Percentiles rank a stretch among this genome's conserved stretches.
phyloP scores from a whole-genome alignment of 352 stramenopile genomes.

The Thalassiosira mediterranea region DNA sequence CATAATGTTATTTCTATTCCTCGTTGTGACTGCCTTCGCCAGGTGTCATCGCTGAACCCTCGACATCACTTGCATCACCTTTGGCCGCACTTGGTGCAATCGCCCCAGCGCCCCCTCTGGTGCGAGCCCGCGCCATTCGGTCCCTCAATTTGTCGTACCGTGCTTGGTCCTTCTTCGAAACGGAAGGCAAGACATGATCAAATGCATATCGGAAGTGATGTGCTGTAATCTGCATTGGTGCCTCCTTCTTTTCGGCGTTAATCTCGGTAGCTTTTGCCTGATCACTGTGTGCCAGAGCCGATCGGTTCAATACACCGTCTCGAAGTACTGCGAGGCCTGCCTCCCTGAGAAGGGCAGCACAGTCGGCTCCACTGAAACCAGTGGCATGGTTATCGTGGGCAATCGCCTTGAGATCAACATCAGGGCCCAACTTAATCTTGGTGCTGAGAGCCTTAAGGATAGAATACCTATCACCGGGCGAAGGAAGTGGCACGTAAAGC shows the following conservation, averaged over 20 bases:
- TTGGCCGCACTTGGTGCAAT: conserved; percentile 1
- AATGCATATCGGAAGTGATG: conserved; percentile 84
- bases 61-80: conserved; percentile 32
- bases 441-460: conserved; percentile 92
- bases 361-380: conserved; percentile 96
- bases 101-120: conserved; percentile 30
- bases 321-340: conserved; percentile 93
- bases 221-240: conserved; percentile 62
- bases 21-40: too few species aligned
- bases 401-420: conserved; percentile 91
- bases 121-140: conserved; percentile 76
- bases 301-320: conserved; percentile 51
- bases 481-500: conserved; percentile 96
- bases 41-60: neutral
- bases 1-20: too few species aligned
- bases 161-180: conserved; percentile 81
- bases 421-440: conserved; percentile 79
- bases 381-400: conserved; percentile 87
- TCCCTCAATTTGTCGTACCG: conserved; percentile 81
- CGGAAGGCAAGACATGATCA: conserved; percentile 80
- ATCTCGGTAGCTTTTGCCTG: neutral
- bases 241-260: neutral
- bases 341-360: conserved; percentile 95
- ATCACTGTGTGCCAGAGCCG: conserved; percentile 11
- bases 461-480: conserved; percentile 83